These are phyloP conservation scores for Podaxis rugospora DNA, from an alignment of 768 basidiomycete genomes.

Conservation along the genomic window DNA sequence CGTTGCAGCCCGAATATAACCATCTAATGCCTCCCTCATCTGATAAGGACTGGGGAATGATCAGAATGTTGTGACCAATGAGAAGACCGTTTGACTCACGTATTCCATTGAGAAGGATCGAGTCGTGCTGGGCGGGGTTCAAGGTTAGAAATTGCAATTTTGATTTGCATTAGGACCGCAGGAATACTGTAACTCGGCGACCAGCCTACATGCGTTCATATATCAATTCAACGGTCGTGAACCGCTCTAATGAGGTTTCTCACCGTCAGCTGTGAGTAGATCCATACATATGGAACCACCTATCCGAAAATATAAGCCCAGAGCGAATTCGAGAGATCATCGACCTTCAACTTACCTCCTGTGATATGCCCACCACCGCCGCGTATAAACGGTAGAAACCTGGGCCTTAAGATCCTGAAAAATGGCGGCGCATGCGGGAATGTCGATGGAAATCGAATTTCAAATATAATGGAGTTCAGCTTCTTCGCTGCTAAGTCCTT, in stretches of 20 bases:
- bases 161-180: slow-evolving; percentile 60
- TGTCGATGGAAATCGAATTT: slow-evolving; percentile 62
- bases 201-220: slow-evolving; percentile 39
- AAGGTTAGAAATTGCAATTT: slow-evolving; percentile 62
- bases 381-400: slow-evolving; percentile 65
- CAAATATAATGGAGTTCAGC: slow-evolving; percentile 65
- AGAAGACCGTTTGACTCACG: slow-evolving; percentile 24
- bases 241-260: slow-evolving; percentile 11
- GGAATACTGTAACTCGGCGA: slow-evolving; percentile 60
- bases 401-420: slow-evolving; percentile 70
- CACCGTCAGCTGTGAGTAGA: slow-evolving; percentile 58
- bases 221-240: background rate
- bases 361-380: slow-evolving; percentile 73
- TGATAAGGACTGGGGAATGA: slow-evolving; percentile 34
- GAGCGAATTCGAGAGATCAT: background rate
- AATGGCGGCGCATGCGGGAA: slow-evolving; percentile 73
- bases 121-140: slow-evolving; percentile 63
- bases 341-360: slow-evolving; percentile 31
- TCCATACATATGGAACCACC: slow-evolving; percentile 79
- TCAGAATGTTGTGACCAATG: slow-evolving; percentile 6
- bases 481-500: slow-evolving; percentile 50
- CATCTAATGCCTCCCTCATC: slow-evolving; percentile 54
- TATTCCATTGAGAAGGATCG: slow-evolving; percentile 41
- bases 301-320: slow-evolving; percentile 16
- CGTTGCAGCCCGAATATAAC: slow-evolving; percentile 60